Evolutionary conservation across 306 rosid genomes (phyloP).

Genomic region (Ormosia semicastrata): DNA sequence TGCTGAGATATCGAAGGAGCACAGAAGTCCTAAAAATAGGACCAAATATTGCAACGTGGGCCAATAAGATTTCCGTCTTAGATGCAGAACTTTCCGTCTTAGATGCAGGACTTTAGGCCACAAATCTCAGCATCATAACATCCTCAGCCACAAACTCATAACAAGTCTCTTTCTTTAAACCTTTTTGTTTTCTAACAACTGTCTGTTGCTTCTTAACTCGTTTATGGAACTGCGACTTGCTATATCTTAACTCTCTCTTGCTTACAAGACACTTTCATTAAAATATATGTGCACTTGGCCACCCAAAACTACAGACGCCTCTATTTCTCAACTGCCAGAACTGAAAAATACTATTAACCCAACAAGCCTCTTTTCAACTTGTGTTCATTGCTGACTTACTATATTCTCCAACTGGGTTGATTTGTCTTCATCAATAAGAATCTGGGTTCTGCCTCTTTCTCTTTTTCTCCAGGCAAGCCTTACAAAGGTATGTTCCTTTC

Average conservation of each 20-base stretch:
- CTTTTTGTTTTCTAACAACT: background rate
- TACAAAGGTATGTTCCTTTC: constrained; percentile 31
- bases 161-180: background rate
- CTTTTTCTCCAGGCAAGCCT: background rate
- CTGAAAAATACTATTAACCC: background rate
- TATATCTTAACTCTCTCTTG: background rate
- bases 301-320: constrained; percentile 34
- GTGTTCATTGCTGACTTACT: background rate
- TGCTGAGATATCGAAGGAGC: too few relatives aligned
- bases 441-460: constrained; percentile 3
- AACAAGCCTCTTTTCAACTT: background rate
- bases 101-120: too few relatives aligned
- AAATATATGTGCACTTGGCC: background rate
- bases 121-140: constrained; percentile 23
- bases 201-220: background rate
- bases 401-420: constrained; percentile 26
- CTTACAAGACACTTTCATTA: background rate
- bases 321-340: constrained; percentile 2
- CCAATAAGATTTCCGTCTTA: constrained; percentile 42
- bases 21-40: too few relatives aligned
- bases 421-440: constrained; percentile 17
- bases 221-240: constrained; percentile 1
- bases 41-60: background rate
- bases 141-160: constrained; percentile 60
- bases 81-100: constrained; percentile 54